Base-by-base conservation (phyloP, 345 rosid genomes). In the Syzygium grande region DNA sequence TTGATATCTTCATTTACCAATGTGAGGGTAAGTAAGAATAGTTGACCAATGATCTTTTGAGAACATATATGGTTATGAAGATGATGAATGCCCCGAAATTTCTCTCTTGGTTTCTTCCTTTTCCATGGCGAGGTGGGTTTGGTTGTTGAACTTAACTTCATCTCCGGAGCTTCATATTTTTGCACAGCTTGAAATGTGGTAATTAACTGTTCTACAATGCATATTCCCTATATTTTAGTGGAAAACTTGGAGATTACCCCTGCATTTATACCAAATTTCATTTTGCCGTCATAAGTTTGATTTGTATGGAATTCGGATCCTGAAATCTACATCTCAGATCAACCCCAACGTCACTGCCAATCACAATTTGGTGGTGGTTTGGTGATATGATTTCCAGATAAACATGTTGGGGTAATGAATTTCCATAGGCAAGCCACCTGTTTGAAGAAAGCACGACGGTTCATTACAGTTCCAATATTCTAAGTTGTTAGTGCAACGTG, bases 1-100 rank as follows among this genome's bases (percentile, higher is more conserved):
- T n/a, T n/a, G 0, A 0, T 0, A 61, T n/a, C 19, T 61, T 61
- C 38, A 61, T 61, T 61, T n/a, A 61, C 34, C 73, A n/a, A 61
- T n/a, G 34, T 0, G 17, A 61, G 65, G 25, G 15, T 59, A 27
- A 61, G 34, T n/a, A 61, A 61, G 73, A 61, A 61, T 27, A 61
- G 73, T 34, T 27, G 73, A n/a, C 73, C 9, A n/a, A 61, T 61
- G 73, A n/a, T 6, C 19, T 12, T n/a, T 5, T 61, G 34, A 61
- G 34, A n/a, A 61, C n/a, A 7, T 54, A 54, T 17, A 54, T 14
- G 8, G 34, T 61, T 61, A 61, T 61, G 34, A 61, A 61, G 73
- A 61, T 61, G 68, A 61, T 12, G 34, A 61, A n/a, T 13, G 7
- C 34, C 73, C 9, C 34, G 17, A 27, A 61, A 13, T 61, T 61